phyloP scores from a whole-genome alignment of 768 basidiomycete species.

The Boletus vermiculosoides region DNA sequence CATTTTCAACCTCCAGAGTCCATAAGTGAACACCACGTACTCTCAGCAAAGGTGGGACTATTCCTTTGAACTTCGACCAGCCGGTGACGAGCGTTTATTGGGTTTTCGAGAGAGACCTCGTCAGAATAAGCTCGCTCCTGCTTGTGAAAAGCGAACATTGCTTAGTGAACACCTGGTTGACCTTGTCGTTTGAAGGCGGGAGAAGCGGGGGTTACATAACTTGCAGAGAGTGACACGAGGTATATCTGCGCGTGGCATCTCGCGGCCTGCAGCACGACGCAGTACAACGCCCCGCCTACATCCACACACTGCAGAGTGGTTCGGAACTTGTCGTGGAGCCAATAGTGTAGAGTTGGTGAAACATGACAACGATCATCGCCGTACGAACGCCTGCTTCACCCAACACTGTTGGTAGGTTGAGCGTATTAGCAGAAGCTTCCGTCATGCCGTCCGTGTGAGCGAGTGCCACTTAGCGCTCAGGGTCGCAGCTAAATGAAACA shows the following conservation, averaged over 20 bases:
- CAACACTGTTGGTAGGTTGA: not conserved
- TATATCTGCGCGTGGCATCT: not conserved
- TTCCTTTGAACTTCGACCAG: conserved; percentile 8
- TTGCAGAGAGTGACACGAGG: not conserved
- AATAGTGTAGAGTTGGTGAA: not conserved
- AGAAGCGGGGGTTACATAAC: not conserved
- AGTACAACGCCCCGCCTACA: not conserved
- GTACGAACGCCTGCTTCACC: not conserved
- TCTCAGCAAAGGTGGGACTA: conserved; percentile 6
- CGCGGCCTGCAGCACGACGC: not conserved
- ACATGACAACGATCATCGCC: not conserved
- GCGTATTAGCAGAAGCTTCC: not conserved
- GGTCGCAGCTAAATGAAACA: not conserved
- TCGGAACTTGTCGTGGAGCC: not conserved
- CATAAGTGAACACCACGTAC: not conserved
- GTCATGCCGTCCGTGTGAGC: not conserved
- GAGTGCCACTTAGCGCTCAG: not conserved
- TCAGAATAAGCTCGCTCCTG: not conserved
- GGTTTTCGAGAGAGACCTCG: not conserved
- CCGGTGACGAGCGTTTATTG: conserved; percentile 4
- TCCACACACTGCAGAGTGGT: not conserved
- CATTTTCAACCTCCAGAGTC: no score
- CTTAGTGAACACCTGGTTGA: not conserved
- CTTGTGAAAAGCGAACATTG: not conserved
- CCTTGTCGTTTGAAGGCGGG: not conserved